Percentiles rank a stretch among this genome's conserved stretches.
Conservation (phyloP, 768 basidiomycete species). For the Termitomyces sp. region DNA sequence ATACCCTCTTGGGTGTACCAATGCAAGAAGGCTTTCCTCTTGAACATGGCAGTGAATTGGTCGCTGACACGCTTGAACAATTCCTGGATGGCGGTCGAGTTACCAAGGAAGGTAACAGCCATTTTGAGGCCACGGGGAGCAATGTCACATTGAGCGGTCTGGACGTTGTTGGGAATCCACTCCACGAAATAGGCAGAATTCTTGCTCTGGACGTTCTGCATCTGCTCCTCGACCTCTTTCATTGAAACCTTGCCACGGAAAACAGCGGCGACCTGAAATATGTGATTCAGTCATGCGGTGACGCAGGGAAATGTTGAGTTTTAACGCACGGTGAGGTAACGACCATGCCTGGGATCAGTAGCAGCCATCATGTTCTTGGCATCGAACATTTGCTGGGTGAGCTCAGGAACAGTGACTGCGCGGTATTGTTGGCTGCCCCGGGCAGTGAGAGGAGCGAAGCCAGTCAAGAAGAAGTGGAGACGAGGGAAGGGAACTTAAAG, state of each 20-base stretch:
- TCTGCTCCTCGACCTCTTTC: constrained; percentile 99
- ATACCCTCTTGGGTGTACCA: constrained; percentile 99
- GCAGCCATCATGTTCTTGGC: constrained; percentile 99
- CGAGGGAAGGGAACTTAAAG: constrained; percentile 91
- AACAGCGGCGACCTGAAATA: constrained; percentile 73
- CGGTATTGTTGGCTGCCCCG: constrained; percentile 94
- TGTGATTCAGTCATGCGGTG: neutral
- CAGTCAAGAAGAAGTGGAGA: constrained; percentile 99
- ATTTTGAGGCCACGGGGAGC: constrained; percentile 93
- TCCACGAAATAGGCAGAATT: constrained; percentile 98
- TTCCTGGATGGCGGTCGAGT: constrained; percentile 96
- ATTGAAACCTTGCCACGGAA: constrained; percentile 99
- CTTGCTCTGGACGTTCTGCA: constrained; percentile 97
- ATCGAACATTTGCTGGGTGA: constrained; percentile 99
- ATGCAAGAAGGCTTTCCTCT: constrained; percentile 96
- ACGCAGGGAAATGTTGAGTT: neutral
- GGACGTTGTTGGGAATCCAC: constrained; percentile 99
- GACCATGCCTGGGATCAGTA: constrained; percentile 92
- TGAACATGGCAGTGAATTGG: constrained; percentile 99
- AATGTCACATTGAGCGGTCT: constrained; percentile 97
- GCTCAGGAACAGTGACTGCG: constrained; percentile 93
- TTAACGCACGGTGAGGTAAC: constrained; percentile 83
- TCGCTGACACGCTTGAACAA: constrained; percentile 98
- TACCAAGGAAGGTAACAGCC: constrained; percentile 97
- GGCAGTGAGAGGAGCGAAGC: constrained; percentile 91